Base-by-base conservation (phyloP, 129 eudicot species). In the Centaurea solstitialis region DNA sequence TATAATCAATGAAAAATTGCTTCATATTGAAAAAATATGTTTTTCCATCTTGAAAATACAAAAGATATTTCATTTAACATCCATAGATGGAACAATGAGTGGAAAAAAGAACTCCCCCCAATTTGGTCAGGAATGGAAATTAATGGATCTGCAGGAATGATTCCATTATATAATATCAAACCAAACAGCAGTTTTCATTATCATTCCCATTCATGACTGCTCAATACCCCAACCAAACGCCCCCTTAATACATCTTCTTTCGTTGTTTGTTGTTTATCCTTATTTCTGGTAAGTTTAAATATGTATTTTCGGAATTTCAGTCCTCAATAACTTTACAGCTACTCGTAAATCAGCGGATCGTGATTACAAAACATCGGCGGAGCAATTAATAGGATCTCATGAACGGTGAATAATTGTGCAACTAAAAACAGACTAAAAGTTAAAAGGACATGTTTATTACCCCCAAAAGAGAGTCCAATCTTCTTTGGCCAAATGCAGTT, bases 401-500 rank as follows among this genome's bases (percentile, higher is more conserved):
- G 18, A 12, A 53, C 17, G 21, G 73, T 70, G 74, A 33, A 68
- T 75, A 66, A 64, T 74, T 35, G 38, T 76, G 38, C 62, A 82
- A 39, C 72, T 11, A 7, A 64, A 69, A 61, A 79, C 45, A 78
- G 30, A 41, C 61, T 15, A 39, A 24, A 82, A 70, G 47, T 40
- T 30, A 24, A 45, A 72, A 67, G 50, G 64, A 73, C 73, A 79
- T 65, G 79, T 40, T 83, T 41, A 65, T 80, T 74, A 83, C 84
- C 86, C 85, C 76, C 62, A 78, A 79, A 74, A 26, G 68, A 66
- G 11, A 83, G 82, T 70, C 24, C 18, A 74, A 65, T 79, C 68
- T 33, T 74, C 81, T 26, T 57, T 74, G 75, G 74, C 72, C 83
- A 72, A 69, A 76, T 70, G 80, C 87, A 76, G 80, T 75, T 79